These are phyloP conservation scores for Debaryomyces nepalensis DNA, from an alignment of 1,139 yeast species.

Conservation along the genomic window DNA sequence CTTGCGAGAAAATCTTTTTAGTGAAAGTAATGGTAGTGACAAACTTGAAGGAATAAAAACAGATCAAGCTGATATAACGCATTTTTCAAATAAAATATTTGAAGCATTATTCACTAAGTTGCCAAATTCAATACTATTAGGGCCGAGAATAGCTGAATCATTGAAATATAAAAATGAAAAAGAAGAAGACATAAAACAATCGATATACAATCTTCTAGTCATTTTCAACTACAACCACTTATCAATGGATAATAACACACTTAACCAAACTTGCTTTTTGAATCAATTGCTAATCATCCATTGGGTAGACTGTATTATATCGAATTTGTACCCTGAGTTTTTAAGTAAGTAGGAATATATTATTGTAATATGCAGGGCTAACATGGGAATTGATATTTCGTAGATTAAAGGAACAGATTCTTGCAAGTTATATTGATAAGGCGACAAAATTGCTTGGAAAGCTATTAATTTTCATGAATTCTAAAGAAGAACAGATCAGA, in stretches of 20 bases:
- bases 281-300: conserved; percentile 38
- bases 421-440: background rate
- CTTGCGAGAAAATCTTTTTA: conserved; percentile 28
- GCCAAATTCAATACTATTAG: conserved; percentile 15
- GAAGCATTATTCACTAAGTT: conserved; percentile 17
- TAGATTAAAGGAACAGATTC: too few species aligned
- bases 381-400: background rate
- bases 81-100: conserved; percentile 22
- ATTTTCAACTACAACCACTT: conserved; percentile 26
- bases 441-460: too few species aligned
- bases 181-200: conserved; percentile 21
- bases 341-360: background rate
- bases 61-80: conserved; percentile 15
- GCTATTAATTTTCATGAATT: conserved; percentile 4
- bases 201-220: conserved; percentile 24
- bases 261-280: conserved; percentile 23
- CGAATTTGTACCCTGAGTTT: conserved; percentile 35
- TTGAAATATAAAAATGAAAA: conserved; percentile 22
- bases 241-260: conserved; percentile 12
- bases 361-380: conserved; percentile 6
- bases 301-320: conserved; percentile 35
- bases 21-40: conserved; percentile 15
- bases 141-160: conserved; percentile 1
- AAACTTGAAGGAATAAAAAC: conserved; percentile 2
- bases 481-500: background rate